phyloP scores from a whole-genome alignment of 495 filamentous ascomycete species.

The Neurospora sp. region DNA sequence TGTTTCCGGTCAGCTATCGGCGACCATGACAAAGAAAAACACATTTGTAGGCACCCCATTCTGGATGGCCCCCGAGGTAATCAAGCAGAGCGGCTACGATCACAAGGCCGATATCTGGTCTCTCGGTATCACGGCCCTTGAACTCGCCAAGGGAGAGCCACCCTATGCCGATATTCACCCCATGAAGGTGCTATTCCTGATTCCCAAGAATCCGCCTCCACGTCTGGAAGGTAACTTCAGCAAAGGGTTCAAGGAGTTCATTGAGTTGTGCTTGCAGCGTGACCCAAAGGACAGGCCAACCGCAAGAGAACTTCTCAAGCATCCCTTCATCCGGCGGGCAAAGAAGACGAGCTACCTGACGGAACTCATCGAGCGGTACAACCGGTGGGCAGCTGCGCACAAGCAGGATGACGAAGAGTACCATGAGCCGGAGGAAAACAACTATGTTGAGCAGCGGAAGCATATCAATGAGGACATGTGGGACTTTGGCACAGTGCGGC shows the following conservation, averaged over 20 bases:
- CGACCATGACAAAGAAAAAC: slow-evolving; percentile 99
- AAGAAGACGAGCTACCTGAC: slow-evolving; percentile 86
- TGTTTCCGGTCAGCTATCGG: slow-evolving; percentile 91
- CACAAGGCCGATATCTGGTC: slow-evolving; percentile 99
- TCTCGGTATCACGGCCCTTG: slow-evolving; percentile 92
- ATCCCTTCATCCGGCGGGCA: slow-evolving; percentile 80
- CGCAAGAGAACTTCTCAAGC: slow-evolving; percentile 78
- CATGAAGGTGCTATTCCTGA: slow-evolving; percentile 97
- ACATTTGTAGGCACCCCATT: slow-evolving; percentile 98
- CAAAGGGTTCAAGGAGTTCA: slow-evolving; percentile 87
- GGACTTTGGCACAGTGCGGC: slow-evolving; percentile 90
- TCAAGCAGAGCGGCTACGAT: slow-evolving; percentile 96
- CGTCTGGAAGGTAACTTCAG: slow-evolving; percentile 76
- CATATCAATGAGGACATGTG: slow-evolving; percentile 72
- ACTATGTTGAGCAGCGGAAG: slow-evolving; percentile 20
- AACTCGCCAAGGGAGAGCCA: slow-evolving; percentile 85
- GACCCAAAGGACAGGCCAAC: slow-evolving; percentile 82
- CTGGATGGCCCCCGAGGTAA: slow-evolving; percentile 99
- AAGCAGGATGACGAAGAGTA: slow-evolving; percentile 52
- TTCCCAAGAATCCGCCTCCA: slow-evolving; percentile 89
- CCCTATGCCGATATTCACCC: slow-evolving; percentile 96
- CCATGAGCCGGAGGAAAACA: slow-evolving; percentile 22
- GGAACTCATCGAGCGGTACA: slow-evolving; percentile 83
- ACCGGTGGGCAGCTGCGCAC: slow-evolving; percentile 71
- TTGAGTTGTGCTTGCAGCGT: slow-evolving; percentile 75